Base-by-base conservation (phyloP, 805 yeast genomes). In the Starmerella stellata region DNA sequence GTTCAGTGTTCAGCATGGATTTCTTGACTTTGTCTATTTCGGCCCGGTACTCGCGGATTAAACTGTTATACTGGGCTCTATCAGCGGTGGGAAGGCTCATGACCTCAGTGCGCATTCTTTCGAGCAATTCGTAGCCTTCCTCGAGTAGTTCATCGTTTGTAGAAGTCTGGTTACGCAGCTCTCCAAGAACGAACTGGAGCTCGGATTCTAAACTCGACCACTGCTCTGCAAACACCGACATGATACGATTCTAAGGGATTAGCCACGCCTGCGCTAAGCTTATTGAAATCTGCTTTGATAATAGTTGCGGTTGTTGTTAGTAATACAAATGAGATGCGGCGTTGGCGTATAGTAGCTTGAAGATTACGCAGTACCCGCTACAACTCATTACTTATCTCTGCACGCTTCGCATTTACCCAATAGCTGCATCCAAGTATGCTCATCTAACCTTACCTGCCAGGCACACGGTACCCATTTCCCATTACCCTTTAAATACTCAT, bases 101-200 rank as follows among this genome's bases (percentile, higher is more conserved):
- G 2, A 85, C 77, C 55, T 87, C 96, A 31, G 87, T 65, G 21
- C 74, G 74, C 75, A 90, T 75, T 48, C 87, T 93, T 47, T 85
- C 95, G 33, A 82, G 63, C 30, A 80, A 65, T 52, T 80, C 93
- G 39, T 73, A 68, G 28, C 78, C 76, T 52, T 81, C 93, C 49
- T 81, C 93, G n/a, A 78, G 63, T 18, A 36, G n/a, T 23, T 46
- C 47, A 18, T 43, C 44, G 37, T 38, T 36, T 17, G 35, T 16
- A 19, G 41, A 4, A n/a, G 30, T 25, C 40, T 54, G 36, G n/a
- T 43, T 20, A 62, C 47, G 52, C 54, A 65, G 27, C 21, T 44
- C 44, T 19, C 40, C 33, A 7, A 68, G 65, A 2, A 83, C 72
- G 44, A 78, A 65, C 52, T 74, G 73, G 57, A 74, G 72, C 52